Base-by-base conservation (phyloP, 148 eudicot species). In the Amaranthus hypochondriacus region DNA sequence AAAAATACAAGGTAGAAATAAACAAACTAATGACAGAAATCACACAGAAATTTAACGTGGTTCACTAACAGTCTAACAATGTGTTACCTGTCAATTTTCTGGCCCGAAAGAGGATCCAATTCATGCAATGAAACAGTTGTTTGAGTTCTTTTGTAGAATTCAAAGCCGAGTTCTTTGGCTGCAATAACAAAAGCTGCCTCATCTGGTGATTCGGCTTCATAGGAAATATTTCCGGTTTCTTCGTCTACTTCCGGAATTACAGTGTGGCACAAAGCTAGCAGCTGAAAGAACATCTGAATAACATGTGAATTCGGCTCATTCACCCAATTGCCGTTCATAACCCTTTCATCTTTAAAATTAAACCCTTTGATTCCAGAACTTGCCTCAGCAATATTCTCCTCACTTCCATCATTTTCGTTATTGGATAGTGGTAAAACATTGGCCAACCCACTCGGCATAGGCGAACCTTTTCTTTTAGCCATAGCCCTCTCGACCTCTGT, bases 201-300 rank as follows among this genome's bases (percentile, higher is more conserved):
- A 66, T 95, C 99, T 21, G 99, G 99, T 51, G 99, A 95, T 76
- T 95, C 99, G 53, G 99, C 97, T 83, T 95, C 99, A 78, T 95
- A 95, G 5, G 91, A 80, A 42, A 90, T 74, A 51, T 85, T 90
- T 49, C 93, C 94, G 0, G 89, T 81, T 42, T 82, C 81, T 82
- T 92, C 92, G 76, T 95, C 94, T 55, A 86, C 84, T 57, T 95
- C 99, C 0, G 99, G 99, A 77, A 95, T 87, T 9, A 86, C 96
- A 0, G 99, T 95, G 69, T 95, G 97, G 74, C 99, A 95, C 21
- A 95, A 70, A 10, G 97, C 96, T 72, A 92, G 77, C 51, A 90
- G 62, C 57, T 83, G 87, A 62, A 95, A 73, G 69, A 95, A 95
- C 74, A 79, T 87, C 79, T 86, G 97, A 58, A 95, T 89, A 72